A percentile compares a stretch with the other conserved stretches of the same genome.
Evolutionary conservation across 345 rosid genomes (phyloP).

Genomic region (Psidium friedrichsthalianum): DNA sequence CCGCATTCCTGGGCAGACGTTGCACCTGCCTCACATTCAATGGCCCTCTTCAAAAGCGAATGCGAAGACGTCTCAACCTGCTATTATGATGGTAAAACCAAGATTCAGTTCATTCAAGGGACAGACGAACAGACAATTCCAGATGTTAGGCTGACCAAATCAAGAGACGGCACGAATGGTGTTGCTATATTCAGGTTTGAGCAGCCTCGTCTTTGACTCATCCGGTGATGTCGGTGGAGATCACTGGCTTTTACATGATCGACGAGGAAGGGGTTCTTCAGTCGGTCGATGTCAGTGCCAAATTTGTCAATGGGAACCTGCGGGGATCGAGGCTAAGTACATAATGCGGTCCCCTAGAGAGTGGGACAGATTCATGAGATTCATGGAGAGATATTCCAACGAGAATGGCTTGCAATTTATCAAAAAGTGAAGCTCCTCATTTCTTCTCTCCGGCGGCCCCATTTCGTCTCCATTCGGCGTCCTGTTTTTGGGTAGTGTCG

Average conservation of each 20-base stretch:
- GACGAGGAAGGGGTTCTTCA: slow-evolving; percentile 94
- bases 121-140: slow-evolving; percentile 83
- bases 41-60: slow-evolving; percentile 7
- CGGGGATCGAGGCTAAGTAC: slow-evolving; percentile 75
- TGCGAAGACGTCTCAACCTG: slow-evolving; percentile 2
- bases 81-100: slow-evolving; percentile 60
- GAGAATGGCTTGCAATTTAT: slow-evolving; percentile 78
- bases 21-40: slow-evolving; percentile 12
- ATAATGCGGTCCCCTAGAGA: slow-evolving; percentile 72
- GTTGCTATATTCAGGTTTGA: slow-evolving; percentile 70
- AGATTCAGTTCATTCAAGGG: slow-evolving; percentile 82
- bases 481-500: not conserved
- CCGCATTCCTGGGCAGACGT: slow-evolving; percentile 39
- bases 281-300: slow-evolving; percentile 86
- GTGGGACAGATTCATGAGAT: slow-evolving; percentile 97
- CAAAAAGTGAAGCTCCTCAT: slow-evolving; percentile 46
- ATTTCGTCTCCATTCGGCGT: not conserved
- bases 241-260: slow-evolving; percentile 92
- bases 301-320: slow-evolving; percentile 85
- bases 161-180: slow-evolving; percentile 81
- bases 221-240: slow-evolving; percentile 88
- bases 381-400: slow-evolving; percentile 88
- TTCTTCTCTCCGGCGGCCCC: slow-evolving; percentile 1
- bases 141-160: slow-evolving; percentile 76
- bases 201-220: slow-evolving; percentile 84